These are phyloP conservation scores for Echria macrotheca DNA, from an alignment of 495 filamentous ascomycete species.

Conservation along the genomic window DNA sequence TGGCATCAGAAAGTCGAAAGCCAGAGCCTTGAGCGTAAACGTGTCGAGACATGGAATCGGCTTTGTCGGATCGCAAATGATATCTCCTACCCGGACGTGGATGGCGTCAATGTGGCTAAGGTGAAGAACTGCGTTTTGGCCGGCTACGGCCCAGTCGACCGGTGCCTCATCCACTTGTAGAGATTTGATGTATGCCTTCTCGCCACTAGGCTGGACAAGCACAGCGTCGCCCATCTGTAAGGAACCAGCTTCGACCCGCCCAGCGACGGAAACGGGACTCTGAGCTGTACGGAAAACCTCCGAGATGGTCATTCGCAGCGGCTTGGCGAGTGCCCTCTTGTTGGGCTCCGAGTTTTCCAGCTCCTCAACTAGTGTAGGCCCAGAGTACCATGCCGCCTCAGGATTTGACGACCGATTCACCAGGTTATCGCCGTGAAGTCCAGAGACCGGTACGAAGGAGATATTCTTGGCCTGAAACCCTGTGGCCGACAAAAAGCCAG, in stretches of 20 bases:
- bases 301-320: slow-evolving; percentile 75
- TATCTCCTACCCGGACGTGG: slow-evolving; percentile 77
- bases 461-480: slow-evolving; percentile 77
- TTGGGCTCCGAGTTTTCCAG: slow-evolving; percentile 74
- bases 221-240: slow-evolving; percentile 79
- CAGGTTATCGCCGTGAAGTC: slow-evolving; percentile 83
- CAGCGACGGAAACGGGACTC: slow-evolving; percentile 74
- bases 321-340: slow-evolving; percentile 65
- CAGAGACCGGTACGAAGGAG: slow-evolving; percentile 82
- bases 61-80: slow-evolving; percentile 63
- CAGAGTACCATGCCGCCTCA: slow-evolving; percentile 68
- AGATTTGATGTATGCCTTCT: slow-evolving; percentile 71
- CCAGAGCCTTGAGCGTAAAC: slow-evolving; percentile 77
- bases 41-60: slow-evolving; percentile 62
- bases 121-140: slow-evolving; percentile 80
- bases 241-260: slow-evolving; percentile 78
- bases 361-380: slow-evolving; percentile 72
- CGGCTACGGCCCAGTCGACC: slow-evolving; percentile 89
- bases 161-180: slow-evolving; percentile 67
- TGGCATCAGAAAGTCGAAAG: slow-evolving; percentile 83
- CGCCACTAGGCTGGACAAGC: slow-evolving; percentile 69
- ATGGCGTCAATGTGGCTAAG: slow-evolving; percentile 79
- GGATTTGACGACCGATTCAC: slow-evolving; percentile 52
- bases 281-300: slow-evolving; percentile 65
- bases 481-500: slow-evolving; percentile 72